These are phyloP conservation scores for Thermomucor indicae-seudaticae DNA, from an alignment of 371 early-diverging fungal genomes.

Conservation along the genomic window DNA sequence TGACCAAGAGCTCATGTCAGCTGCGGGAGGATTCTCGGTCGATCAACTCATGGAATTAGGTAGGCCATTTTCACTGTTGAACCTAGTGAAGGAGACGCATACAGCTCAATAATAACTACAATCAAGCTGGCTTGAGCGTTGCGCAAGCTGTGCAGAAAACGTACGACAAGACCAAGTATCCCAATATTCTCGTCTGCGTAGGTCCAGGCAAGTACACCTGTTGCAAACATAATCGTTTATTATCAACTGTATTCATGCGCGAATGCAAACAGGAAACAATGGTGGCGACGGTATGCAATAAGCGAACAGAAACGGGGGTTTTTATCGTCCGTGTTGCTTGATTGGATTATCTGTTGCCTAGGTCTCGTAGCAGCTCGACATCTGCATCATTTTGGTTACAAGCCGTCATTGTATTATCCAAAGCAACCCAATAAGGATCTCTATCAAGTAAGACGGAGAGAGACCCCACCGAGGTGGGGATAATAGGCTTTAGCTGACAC, in stretches of 20 bases:
- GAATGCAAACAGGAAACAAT: constrained; percentile 61
- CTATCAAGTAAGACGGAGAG: constrained; percentile 43
- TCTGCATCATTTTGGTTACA: constrained; percentile 82
- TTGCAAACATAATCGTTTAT: not conserved
- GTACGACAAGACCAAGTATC: constrained; percentile 46
- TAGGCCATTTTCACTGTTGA: constrained; percentile 8
- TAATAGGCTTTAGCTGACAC: no score
- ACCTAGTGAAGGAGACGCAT: not conserved
- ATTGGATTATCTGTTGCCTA: constrained; percentile 4
- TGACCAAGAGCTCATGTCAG: constrained; percentile 84
- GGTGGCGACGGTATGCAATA: constrained; percentile 82
- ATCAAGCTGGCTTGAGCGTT: constrained; percentile 80
- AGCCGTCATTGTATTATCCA: constrained; percentile 74
- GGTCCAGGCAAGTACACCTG: constrained; percentile 60
- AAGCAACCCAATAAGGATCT: constrained; percentile 68
- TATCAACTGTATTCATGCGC: not conserved
- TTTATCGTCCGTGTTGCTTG: not conserved
- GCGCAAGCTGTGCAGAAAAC: constrained; percentile 81
- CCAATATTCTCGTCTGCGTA: constrained; percentile 69
- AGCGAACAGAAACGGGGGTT: not conserved
- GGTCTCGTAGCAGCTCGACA: constrained; percentile 91
- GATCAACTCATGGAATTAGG: constrained; percentile 88
- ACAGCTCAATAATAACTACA: not conserved
- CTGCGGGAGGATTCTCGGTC: constrained; percentile 76
- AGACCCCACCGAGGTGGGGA: not conserved